Evolutionary conservation across 306 rosid species (phyloP).

Genomic region (Citrullus colocynthis): DNA sequence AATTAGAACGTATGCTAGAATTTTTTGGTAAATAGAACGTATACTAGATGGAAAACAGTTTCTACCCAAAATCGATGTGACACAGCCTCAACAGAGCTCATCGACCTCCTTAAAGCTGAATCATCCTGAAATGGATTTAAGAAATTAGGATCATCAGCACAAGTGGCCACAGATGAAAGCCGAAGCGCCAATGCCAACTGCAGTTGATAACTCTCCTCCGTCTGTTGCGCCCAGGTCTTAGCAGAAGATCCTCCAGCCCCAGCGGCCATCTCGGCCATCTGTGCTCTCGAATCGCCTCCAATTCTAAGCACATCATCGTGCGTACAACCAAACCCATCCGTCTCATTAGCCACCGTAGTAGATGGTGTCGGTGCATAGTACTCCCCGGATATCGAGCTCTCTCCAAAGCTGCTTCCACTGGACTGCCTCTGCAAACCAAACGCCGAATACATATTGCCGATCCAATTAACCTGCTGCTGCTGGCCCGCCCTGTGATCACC

Average conservation of each 20-base stretch:
- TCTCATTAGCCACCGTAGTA: conserved; percentile 48
- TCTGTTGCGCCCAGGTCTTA: conserved; percentile 99
- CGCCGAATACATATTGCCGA: conserved; percentile 50
- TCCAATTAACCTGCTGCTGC: conserved; percentile 56
- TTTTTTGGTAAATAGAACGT: neutral
- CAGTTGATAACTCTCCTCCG: conserved; percentile 96
- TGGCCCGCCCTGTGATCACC: conserved; percentile 51
- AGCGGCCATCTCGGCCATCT: conserved; percentile 26
- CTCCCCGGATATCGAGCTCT: conserved; percentile 87
- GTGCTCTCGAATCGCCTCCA: conserved; percentile 37
- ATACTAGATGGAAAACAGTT: neutral
- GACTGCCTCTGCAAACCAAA: conserved; percentile 90
- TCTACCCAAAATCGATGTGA: conserved; percentile 92
- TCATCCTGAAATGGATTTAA: conserved; percentile 63
- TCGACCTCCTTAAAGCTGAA: conserved; percentile 23
- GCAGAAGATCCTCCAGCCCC: conserved; percentile 38
- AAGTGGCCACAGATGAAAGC: conserved; percentile 73
- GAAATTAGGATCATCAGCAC: conserved; percentile 90
- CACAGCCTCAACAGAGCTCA: conserved; percentile 40
- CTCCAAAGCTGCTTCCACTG: conserved; percentile 93
- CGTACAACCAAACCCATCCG: conserved; percentile 47
- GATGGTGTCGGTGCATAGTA: conserved; percentile 65
- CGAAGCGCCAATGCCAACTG: conserved; percentile 85
- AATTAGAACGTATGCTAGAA: neutral
- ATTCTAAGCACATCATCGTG: conserved; percentile 42